phyloP scores from a whole-genome alignment of 257 asterid species.

The Solanum appendiculatum region DNA sequence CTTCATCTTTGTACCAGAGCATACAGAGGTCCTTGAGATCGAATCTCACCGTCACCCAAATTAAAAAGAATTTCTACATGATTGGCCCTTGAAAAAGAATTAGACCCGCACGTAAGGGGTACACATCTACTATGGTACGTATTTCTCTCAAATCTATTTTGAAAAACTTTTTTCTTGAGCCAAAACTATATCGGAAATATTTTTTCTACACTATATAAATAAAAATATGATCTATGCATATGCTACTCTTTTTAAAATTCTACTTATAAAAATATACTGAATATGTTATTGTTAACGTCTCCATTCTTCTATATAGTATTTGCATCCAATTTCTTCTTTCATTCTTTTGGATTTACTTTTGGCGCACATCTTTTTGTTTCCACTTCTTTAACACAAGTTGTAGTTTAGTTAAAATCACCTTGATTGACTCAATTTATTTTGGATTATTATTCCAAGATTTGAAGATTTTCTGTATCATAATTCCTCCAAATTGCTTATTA shows the following conservation, averaged over 20 bases:
- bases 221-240: fast-evolving
- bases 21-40: fast-evolving
- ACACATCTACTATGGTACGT: not conserved
- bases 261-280: not conserved
- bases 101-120: fast-evolving
- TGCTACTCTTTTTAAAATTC: fast-evolving
- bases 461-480: not conserved
- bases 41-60: too few species aligned
- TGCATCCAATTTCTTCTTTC: not conserved
- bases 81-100: not conserved
- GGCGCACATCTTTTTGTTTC: not conserved
- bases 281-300: too few species aligned
- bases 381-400: not conserved
- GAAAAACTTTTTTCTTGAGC: fast-evolving
- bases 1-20: fast-evolving
- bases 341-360: not conserved
- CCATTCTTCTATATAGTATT: not conserved
- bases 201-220: not conserved
- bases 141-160: not conserved
- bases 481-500: not conserved
- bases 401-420: not conserved
- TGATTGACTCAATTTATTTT: not conserved
- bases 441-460: not conserved
- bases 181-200: not conserved
- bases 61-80: not conserved